phyloP scores from a whole-genome alignment of 768 basidiomycete species.

The Daedaleopsis sinensis region DNA sequence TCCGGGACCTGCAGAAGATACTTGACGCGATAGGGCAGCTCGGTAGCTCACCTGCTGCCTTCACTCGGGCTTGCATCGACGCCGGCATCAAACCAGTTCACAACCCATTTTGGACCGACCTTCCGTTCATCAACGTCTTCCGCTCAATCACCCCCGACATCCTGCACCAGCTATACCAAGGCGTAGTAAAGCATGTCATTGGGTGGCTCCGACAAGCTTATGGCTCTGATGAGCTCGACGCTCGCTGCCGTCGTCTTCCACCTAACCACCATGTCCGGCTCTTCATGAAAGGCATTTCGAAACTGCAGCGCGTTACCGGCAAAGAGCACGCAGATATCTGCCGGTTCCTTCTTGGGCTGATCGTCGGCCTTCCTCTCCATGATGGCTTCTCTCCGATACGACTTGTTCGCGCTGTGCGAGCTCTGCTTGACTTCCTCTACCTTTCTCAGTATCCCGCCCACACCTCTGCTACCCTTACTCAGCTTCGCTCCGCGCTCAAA shows the following conservation, averaged over 20 bases:
- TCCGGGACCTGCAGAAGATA: conserved; percentile 1
- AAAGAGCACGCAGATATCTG: conserved; percentile 28
- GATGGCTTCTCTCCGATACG: conserved; percentile 3
- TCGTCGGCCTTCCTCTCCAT: conserved; percentile 22
- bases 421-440: conserved; percentile 31
- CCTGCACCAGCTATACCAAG: conserved; percentile 35
- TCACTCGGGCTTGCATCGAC: conserved; percentile 13
- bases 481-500: neutral
- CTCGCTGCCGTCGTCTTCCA: conserved; percentile 22
- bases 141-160: conserved; percentile 30
- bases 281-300: conserved; percentile 27
- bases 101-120: conserved; percentile 30
- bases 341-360: conserved; percentile 23
- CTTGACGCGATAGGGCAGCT: conserved; percentile 9
- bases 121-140: conserved; percentile 30
- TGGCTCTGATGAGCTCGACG: conserved; percentile 20
- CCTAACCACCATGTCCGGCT: conserved; percentile 25
- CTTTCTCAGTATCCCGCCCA: conserved; percentile 28
- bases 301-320: conserved; percentile 24
- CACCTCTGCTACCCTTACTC: conserved; percentile 7
- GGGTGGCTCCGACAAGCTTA: conserved; percentile 25
- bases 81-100: conserved; percentile 24
- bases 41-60: conserved; percentile 3
- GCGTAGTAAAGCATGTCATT: conserved; percentile 32
- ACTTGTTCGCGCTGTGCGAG: conserved; percentile 20